Conservation (phyloP, 176 grass and related monocot species). For the Chrysopogon serrulatus region DNA sequence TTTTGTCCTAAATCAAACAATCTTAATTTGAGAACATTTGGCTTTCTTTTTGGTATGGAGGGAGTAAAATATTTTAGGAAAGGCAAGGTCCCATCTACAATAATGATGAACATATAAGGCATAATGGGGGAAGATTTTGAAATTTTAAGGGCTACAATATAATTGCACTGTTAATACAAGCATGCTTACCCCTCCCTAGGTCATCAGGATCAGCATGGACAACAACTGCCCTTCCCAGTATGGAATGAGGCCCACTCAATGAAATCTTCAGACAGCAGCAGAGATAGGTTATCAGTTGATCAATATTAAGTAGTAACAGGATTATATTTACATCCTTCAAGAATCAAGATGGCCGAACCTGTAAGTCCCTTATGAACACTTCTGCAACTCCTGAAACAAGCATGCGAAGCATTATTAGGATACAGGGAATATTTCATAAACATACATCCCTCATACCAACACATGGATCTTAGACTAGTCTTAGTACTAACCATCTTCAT, state of each 20-base stretch:
- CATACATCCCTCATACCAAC: background rate
- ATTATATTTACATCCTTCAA: background rate
- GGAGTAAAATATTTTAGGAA: background rate
- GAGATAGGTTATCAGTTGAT: slow-evolving; percentile 12
- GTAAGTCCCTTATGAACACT: slow-evolving; percentile 58
- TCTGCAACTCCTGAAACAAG: slow-evolving; percentile 60
- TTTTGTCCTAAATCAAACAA: background rate
- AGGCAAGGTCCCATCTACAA: background rate
- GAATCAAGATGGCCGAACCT: slow-evolving; percentile 33
- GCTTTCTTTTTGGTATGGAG: background rate
- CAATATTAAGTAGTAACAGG: background rate
- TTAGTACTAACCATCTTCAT: slow-evolving; percentile 51
- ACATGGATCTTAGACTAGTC: background rate
- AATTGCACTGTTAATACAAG: background rate
- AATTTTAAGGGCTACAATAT: background rate
- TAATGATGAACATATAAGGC: background rate
- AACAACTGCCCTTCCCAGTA: slow-evolving; percentile 65
- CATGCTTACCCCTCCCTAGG: slow-evolving; percentile 61
- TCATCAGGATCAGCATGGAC: slow-evolving; percentile 77
- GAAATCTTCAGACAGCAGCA: slow-evolving; percentile 40
- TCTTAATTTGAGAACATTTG: background rate
- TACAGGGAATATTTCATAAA: background rate
- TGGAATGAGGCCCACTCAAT: slow-evolving; percentile 44
- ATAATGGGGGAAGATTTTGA: background rate
- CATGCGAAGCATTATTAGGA: background rate